Conservation (phyloP, 306 rosid genomes). For the Begonia fuchsioides region DNA sequence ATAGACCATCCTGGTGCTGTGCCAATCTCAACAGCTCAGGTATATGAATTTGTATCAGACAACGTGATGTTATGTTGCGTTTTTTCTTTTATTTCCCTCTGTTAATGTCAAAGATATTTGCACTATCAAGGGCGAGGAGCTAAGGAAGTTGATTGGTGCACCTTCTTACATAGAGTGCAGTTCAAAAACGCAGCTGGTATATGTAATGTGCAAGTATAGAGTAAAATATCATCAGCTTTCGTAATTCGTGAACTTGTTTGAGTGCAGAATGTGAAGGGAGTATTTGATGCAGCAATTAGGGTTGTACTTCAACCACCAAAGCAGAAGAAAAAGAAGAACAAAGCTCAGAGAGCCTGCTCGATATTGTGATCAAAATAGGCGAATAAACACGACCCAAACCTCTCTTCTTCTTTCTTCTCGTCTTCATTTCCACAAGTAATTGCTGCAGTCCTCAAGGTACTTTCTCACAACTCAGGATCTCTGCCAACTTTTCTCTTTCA, state of each 20-base stretch:
- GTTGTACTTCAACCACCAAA: conserved; percentile 99
- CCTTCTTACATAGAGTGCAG: conserved; percentile 97
- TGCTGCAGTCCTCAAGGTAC: too few relatives aligned
- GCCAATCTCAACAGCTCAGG: conserved; percentile 79
- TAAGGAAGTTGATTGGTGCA: conserved; percentile 77
- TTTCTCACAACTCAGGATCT: too few relatives aligned
- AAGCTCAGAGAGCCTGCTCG: conserved; percentile 91
- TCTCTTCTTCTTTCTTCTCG: too few relatives aligned
- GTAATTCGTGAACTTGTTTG: conserved; percentile 5
- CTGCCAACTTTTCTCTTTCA: too few relatives aligned
- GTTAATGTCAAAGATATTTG: conserved; percentile 3
- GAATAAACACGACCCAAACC: conserved; percentile 35
- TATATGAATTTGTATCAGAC: conserved; percentile 2
- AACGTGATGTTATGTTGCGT: not conserved
- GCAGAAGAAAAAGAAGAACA: conserved; percentile 89
- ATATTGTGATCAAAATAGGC: conserved; percentile 60
- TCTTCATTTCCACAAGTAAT: conserved; percentile 4
- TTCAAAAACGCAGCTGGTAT: conserved; percentile 88
- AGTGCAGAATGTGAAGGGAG: conserved; percentile 83
- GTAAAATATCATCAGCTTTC: too few relatives aligned
- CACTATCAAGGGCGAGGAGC: conserved; percentile 77
- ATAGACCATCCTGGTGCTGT: conserved; percentile 95
- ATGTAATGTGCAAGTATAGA: not conserved
- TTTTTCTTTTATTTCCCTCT: not conserved
- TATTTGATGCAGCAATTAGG: conserved; percentile 87